phyloP scores from a whole-genome alignment of 106 monocot genomes.

The Hemerocallis citrina region DNA sequence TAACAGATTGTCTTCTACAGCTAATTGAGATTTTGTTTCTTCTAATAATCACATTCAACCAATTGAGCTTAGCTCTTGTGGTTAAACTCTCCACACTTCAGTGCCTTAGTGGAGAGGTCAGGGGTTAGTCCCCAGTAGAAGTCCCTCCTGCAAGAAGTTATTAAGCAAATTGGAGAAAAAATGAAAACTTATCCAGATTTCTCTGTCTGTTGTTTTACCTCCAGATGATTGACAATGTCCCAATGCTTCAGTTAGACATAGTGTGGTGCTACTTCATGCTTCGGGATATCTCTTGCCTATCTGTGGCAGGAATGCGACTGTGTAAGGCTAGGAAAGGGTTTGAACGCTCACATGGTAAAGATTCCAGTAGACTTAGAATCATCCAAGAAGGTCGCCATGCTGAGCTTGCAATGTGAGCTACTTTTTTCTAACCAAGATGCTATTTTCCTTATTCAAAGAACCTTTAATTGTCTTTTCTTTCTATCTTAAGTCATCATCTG shows the following conservation, averaged over 20 bases:
- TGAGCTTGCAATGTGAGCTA: slow-evolving; percentile 81
- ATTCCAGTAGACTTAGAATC: slow-evolving; percentile 59
- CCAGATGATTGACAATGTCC: slow-evolving; percentile 85
- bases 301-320: slow-evolving; percentile 71
- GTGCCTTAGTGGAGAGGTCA: no score
- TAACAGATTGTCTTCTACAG: background rate
- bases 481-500: background rate
- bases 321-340: slow-evolving; percentile 80
- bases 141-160: no score
- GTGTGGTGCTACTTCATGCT: slow-evolving; percentile 99
- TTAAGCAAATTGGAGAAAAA: no score
- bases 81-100: no score
- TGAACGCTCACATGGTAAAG: slow-evolving; percentile 84
- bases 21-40: background rate
- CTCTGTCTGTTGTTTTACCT: background rate
- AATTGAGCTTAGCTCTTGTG: no score
- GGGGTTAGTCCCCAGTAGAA: no score
- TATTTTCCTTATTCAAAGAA: background rate
- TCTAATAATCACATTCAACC: no score
- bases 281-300: slow-evolving; percentile 74
- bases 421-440: background rate
- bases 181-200: background rate
- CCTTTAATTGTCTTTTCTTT: background rate
- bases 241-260: slow-evolving; percentile 90
- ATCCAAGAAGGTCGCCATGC: slow-evolving; percentile 70